Evolutionary conservation across 805 yeast genomes (phyloP).

Genomic region (Candida orba): DNA sequence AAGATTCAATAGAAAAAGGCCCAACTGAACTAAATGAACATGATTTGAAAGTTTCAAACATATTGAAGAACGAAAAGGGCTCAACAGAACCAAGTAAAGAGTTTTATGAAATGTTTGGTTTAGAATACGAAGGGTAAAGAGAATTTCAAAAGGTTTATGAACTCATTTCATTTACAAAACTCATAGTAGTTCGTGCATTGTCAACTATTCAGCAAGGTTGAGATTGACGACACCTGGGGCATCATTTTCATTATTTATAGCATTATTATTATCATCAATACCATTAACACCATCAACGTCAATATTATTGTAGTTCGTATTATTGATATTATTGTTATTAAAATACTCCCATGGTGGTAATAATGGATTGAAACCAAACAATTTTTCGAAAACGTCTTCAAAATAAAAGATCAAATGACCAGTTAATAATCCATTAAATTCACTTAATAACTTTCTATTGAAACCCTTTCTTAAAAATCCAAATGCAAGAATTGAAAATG

Average conservation of each 20-base stretch:
- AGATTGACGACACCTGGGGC: too few species aligned
- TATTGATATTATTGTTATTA: background rate
- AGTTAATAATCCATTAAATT: conserved; percentile 8
- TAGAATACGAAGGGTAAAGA: background rate
- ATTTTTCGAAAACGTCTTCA: conserved; percentile 13
- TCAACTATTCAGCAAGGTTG: too few species aligned
- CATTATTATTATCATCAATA: background rate
- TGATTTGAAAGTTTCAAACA: background rate
- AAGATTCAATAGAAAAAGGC: conserved; percentile 10
- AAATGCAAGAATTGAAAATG: conserved; percentile 1
- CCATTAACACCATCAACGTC: background rate
- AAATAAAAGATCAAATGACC: conserved; percentile 19
- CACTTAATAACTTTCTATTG: background rate
- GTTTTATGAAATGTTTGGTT: conserved; percentile 7
- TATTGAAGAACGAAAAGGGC: conserved; percentile 4
- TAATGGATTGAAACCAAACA: conserved; percentile 17
- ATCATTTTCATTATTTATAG: background rate
- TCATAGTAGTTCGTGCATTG: too few species aligned
- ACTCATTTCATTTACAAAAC: too few species aligned
- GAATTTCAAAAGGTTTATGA: background rate
- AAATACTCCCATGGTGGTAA: conserved; percentile 17
- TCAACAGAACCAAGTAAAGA: background rate
- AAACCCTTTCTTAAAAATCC: conserved; percentile 1
- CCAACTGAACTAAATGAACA: background rate
- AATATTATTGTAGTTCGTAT: background rate